Base-by-base conservation (phyloP, 495 filamentous ascomycete genomes). In the Baudoinia panamericana region DNA sequence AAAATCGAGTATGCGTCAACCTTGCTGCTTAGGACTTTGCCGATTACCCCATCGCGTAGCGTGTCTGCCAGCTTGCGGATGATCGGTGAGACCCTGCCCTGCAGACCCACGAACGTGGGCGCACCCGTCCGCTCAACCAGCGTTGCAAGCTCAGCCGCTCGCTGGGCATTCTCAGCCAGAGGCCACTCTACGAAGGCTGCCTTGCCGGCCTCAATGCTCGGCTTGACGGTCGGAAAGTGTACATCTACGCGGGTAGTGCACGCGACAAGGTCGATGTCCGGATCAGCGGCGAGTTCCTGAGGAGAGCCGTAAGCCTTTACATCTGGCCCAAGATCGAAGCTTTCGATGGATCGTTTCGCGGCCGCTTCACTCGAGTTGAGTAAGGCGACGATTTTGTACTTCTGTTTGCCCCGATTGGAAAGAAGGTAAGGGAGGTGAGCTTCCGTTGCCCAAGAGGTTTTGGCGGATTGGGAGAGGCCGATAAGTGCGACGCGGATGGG, bases 171-270 rank as follows among this genome's bases (percentile, higher is more conserved):
- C 30, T 50, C 39, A 0, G 48, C 63, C 2, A 70, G 46, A 2
- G 64, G 63, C 76, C 76, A 80, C 51, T 80, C 76, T 18, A 71
- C 61, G 39, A 59, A 78, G 10, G 71, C 68, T 23, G 62, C 55
- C 50, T 78, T 78, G n/a, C 71, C 71, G 0, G 71, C 70, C 13
- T 54, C 39, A 7, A 81, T 31, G 11, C 61, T 63, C 1, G 71
- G 68, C 12, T 60, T 51, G 25, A 66, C 56, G 8, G 65, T 56
- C 13, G 53, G 48, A 33, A 63, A 60, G 51, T 80, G 77, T 8
- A 57, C 60, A 31, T 75, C 71, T 0, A 75, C 70, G 4, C 70
- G 58, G 0, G 71, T 73, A 16, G 52, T 60, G 38, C 63, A 65
- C 24, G 76, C 68, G 2, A 79, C 73, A 11, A 79, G 57, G 31